Base-by-base conservation (phyloP, 2,329 filamentous ascomycete genomes). In the Ceratocystis huliohia region DNA sequence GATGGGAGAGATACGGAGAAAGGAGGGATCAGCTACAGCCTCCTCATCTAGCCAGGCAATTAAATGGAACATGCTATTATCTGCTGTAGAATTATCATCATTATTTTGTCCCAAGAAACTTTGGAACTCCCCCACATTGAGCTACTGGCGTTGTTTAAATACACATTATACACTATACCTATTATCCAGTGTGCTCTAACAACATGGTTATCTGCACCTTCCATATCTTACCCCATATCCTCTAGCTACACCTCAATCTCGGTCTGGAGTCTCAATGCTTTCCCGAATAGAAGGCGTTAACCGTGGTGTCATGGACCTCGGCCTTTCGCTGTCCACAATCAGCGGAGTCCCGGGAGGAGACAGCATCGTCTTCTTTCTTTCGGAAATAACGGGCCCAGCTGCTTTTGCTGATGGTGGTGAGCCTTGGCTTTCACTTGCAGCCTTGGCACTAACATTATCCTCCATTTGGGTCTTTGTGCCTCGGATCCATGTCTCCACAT, bases 231-330 rank as follows among this genome's bases (percentile, higher is more conserved):
- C 10, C 10, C 48, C 7, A 53, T 53, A 20, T 53, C 20, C 10
- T 53, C 48, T 25, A 28, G 8, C 48, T 25, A 25, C 7, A 88
- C 87, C 5, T 88, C 84, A 70, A 88, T 88, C 57, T 82, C 91
- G 62, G 91, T 88, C 74, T 85, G 85, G 73, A 82, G 81, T 0
- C 88, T 91, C 70, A 69, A 75, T 22, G 75, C 73, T 65, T 74
- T 81, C 1, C 76, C 79, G 63, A 61, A 72, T 2, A 83, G 84
- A 28, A 71, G 74, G 3, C 75, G 86, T 57, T 83, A 82, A 13
- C 79, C 82, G 57, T 22, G 53, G 53, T 33, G 53, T 59, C 7
- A 30, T 20, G 17, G 53, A 37, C 10, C 53, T 59, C 0, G 28
- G 33, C 13, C 53, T 33, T 59, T 15, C 53, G 17, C 33, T 59